Evolutionary conservation across 176 grass and related monocot species (phyloP), one percentile per base, ranked within the genome.

Genomic region (Cenchrus purpureus): DNA sequence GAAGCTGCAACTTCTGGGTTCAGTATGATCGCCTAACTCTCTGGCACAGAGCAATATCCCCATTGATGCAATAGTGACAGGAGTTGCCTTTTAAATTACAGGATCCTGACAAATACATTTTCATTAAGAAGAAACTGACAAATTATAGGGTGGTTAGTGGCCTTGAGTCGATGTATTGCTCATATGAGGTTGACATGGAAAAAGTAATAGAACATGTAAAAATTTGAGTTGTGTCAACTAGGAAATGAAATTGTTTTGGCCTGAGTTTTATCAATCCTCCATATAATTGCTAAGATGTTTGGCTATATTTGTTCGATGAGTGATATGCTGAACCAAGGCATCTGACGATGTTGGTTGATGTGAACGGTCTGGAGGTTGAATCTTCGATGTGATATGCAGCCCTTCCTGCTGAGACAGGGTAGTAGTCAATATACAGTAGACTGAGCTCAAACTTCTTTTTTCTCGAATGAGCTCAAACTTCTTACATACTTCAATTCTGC

Each of bases 1-100:
- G 29, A 44, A 14, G 3, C 58, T 63, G 12, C 20, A 88, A 52
- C 14, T n/a, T 69, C 67, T 10, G 52, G 71, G 22, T 67, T 34
- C n/a, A 31, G 69, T 79, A 61, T 14, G 68, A 46, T 73, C 43
- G 25, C 46, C 85, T 32, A 60, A 76, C 16, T 87, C 12, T 28
- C 63, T 59, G 37, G 70, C 34, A 65, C 37, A 19, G 11, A 60
- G 19, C 50, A 76, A 62, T 77, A 2, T 61, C 50, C 66, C 13
- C 32, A 70, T 70, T 70, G 82, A 2, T 17, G 20, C 37, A 78
- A 68, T 9, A 28, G 46, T 62, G 22, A 29, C 63, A 29, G 29
- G 49, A 71, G 1, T 40, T 76, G 40, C 14, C 59, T 82, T 74
- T 69, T 65, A 69, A n/a, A 69, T 64, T 54, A 12, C 55, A 52